Evolutionary conservation across 192 early-diverging fungal species (phyloP), one percentile per base, ranked within the genome.

Genomic region (Rhizoclosmatium sp.): DNA sequence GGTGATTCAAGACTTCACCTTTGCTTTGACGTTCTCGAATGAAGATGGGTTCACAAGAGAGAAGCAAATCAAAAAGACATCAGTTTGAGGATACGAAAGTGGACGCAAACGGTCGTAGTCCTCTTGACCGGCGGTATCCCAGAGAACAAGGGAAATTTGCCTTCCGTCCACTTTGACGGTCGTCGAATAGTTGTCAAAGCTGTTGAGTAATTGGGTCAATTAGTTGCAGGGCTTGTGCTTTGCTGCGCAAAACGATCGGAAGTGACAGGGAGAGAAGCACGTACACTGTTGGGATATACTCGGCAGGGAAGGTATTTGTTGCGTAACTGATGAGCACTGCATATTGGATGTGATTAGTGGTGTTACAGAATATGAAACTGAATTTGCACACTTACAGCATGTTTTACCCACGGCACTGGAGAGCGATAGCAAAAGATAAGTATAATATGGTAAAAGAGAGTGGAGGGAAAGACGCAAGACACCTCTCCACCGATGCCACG

Each of bases 231-330:
- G 51, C 51, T 54, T 54, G 51, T 54, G 51, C 5, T 54, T 16
- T 54, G 51, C 51, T 31, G 31, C 31, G 31, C 31, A 31, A 31
- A 31, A 31, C 0, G 31, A 31, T 31, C 31, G 31, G 65, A 16
- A 66, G 65, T 41, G 16, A 16, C 39, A 47, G 21, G 47, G 14
- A 12, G 31, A 39, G 16, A 7, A 54, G n/a, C 19, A 85, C 92
- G 89, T 95, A 98, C 95, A 99, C 97, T 69, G 97, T 99, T 65
- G 97, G 97, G 82, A 99, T 98, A 82, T 99, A 99, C 89, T 99
- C 97, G 60, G 96, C 96, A n/a, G 97, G 97, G 86, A 99, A 99
- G 45, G 97, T 97, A 88, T 99, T 99, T 76, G 97, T 99, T 21
- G 97, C 98, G 87, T 99, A 99, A 86, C 91, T 92, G 86, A 99